phyloP scores from a whole-genome alignment of 306 rosid genomes.

The Prunus campanulata region DNA sequence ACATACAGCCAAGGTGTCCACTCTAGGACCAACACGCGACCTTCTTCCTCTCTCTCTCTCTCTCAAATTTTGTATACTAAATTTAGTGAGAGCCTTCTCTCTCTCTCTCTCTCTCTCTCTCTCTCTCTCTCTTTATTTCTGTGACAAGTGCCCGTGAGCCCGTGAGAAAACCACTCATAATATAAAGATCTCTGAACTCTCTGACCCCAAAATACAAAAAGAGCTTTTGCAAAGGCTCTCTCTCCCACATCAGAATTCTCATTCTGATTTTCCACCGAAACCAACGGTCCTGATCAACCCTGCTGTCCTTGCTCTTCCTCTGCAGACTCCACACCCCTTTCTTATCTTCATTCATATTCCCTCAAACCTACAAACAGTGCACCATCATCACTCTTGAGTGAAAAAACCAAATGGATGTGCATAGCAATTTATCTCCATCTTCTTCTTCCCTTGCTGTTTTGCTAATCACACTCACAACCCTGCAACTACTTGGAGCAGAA shows the following conservation, averaged over 20 bases:
- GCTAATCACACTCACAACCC: not conserved
- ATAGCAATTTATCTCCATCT: not conserved
- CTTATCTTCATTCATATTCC: not conserved
- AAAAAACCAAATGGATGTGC: conserved; percentile 35
- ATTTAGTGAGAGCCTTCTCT: not conserved
- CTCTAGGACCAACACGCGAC: conserved; percentile 12
- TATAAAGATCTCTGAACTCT: conserved; percentile 23
- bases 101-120: not conserved
- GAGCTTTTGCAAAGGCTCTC: not conserved
- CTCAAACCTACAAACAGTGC: not conserved
- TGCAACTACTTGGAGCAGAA: conserved; percentile 18
- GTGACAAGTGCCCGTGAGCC: conserved; percentile 37
- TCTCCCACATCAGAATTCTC: conserved; percentile 7
- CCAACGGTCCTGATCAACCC: conserved; percentile 37
- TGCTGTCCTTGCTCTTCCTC: not conserved
- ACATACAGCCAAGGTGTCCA: not conserved
- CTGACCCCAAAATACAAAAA: not conserved
- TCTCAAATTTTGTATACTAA: not conserved
- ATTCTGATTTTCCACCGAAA: not conserved
- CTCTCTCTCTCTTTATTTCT: not conserved
- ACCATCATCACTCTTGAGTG: not conserved
- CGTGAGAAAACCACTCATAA: conserved; percentile 19
- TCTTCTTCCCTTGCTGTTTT: conserved; percentile 19
- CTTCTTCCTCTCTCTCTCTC: not conserved
- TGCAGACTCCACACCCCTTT: not conserved